These are phyloP conservation scores for Pulveroboletus sp. DNA, from an alignment of 768 basidiomycete genomes.

Conservation along the genomic window DNA sequence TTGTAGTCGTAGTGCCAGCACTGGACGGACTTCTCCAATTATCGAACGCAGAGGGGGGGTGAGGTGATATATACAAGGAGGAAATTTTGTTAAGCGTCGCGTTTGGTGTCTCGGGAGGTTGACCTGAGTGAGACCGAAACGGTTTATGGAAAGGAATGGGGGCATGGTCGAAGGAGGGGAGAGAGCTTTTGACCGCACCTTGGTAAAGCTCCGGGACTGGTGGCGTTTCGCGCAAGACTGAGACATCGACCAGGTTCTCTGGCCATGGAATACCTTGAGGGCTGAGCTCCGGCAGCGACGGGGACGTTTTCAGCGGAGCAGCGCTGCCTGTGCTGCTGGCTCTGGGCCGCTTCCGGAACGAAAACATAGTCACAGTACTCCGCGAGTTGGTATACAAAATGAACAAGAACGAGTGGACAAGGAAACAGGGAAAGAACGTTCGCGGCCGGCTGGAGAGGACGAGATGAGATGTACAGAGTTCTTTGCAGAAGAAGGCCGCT, in stretches of 20 bases:
- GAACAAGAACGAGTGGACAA: slow-evolving; percentile 20
- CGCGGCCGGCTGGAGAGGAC: slow-evolving; percentile 12
- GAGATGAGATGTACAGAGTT: slow-evolving; percentile 12
- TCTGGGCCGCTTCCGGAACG: slow-evolving; percentile 61
- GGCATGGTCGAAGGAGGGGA: slow-evolving; percentile 46
- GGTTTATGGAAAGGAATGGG: slow-evolving; percentile 82
- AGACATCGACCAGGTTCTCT: slow-evolving; percentile 71
- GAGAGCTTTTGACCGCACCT: slow-evolving; percentile 70
- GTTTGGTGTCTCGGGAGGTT: slow-evolving; percentile 20
- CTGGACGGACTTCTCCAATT: slow-evolving; percentile 41
- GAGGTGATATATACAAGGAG: slow-evolving; percentile 59
- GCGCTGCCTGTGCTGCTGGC: slow-evolving; percentile 38
- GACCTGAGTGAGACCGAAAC: slow-evolving; percentile 50
- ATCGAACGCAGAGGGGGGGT: slow-evolving; percentile 60
- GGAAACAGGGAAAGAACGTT: slow-evolving; percentile 24
- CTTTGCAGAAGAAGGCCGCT: slow-evolving; percentile 17
- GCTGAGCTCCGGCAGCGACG: slow-evolving; percentile 73
- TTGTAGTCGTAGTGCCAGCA: slow-evolving; percentile 33
- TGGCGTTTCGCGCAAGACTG: slow-evolving; percentile 50
- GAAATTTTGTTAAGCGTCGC: slow-evolving; percentile 53
- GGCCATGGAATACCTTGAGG: slow-evolving; percentile 82
- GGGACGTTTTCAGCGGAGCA: slow-evolving; percentile 60
- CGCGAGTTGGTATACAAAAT: slow-evolving; percentile 19
- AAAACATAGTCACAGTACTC: slow-evolving; percentile 51
- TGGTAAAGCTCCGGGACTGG: slow-evolving; percentile 35